A percentile compares a stretch with the other conserved stretches of the same genome.
Evolutionary conservation across 306 rosid species (phyloP).

Genomic region (Gastrolobium villosum): DNA sequence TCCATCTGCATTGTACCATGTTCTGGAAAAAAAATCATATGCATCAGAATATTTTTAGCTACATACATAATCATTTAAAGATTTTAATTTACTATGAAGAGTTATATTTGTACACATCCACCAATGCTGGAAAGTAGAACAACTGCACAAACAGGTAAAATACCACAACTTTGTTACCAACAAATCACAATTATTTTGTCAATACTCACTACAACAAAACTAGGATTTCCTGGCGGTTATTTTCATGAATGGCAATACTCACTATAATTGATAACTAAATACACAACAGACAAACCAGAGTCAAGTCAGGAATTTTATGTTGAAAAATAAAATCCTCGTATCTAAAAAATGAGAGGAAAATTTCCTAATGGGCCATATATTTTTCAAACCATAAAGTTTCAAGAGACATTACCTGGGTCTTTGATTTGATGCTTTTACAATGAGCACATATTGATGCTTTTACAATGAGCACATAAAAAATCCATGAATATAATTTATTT

Average conservation of each 20-base stretch:
- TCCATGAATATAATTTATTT: too few relatives aligned
- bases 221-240: too few relatives aligned
- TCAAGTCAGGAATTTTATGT: not conserved
- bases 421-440: constrained; percentile 94
- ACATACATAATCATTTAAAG: not conserved
- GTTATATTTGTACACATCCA: constrained; percentile 6
- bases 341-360: not conserved
- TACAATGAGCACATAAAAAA: too few relatives aligned
- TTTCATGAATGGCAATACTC: too few relatives aligned
- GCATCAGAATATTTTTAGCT: constrained; percentile 31
- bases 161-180: not conserved
- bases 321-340: constrained; percentile 30
- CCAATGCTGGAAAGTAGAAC: constrained; percentile 14
- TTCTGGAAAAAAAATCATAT: too few relatives aligned
- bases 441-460: constrained; percentile 90
- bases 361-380: constrained; percentile 5
- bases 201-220: too few relatives aligned
- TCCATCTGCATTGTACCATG: too few relatives aligned
- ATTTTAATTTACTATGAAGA: constrained; percentile 16
- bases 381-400: not conserved
- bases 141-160: constrained; percentile 5
- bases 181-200: not conserved
- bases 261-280: constrained; percentile 1
- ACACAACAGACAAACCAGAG: constrained; percentile 19
- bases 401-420: constrained; percentile 79